phyloP scores from a whole-genome alignment of 202 grass and related monocot genomes.

The Digitaria exilis region DNA sequence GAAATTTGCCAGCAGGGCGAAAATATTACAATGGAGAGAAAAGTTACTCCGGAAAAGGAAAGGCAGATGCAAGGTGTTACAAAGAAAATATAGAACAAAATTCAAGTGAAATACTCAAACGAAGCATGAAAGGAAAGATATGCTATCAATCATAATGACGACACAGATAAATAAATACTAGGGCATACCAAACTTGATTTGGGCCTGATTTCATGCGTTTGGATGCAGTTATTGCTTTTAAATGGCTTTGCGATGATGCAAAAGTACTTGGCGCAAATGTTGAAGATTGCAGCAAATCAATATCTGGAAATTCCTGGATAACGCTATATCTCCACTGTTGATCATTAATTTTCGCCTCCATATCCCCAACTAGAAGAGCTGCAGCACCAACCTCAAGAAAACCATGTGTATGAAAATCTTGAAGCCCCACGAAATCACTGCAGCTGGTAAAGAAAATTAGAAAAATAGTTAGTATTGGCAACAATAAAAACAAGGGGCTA shows the following conservation, averaged over 20 bases:
- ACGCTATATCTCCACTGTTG: constrained; percentile 72
- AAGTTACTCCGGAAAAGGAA: background rate
- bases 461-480: constrained; percentile 37
- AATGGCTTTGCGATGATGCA: constrained; percentile 72
- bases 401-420: constrained; percentile 65
- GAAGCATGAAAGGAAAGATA: constrained; percentile 37
- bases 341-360: constrained; percentile 74
- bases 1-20: background rate
- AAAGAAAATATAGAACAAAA: too few species aligned
- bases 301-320: constrained; percentile 83
- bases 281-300: constrained; percentile 84
- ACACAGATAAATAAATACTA: constrained; percentile 24
- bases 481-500: background rate
- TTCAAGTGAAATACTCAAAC: constrained; percentile 2
- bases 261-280: constrained; percentile 66
- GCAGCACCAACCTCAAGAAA: constrained; percentile 90
- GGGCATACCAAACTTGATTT: constrained; percentile 90
- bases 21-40: background rate
- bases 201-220: constrained; percentile 92
- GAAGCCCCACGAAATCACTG: constrained; percentile 56
- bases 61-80: background rate
- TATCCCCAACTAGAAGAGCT: constrained; percentile 88
- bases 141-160: constrained; percentile 31
- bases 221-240: constrained; percentile 97
- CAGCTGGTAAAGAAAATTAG: constrained; percentile 48